phyloP scores from a whole-genome alignment of 2,329 filamentous ascomycete genomes.

The Aspergillus fructus region DNA sequence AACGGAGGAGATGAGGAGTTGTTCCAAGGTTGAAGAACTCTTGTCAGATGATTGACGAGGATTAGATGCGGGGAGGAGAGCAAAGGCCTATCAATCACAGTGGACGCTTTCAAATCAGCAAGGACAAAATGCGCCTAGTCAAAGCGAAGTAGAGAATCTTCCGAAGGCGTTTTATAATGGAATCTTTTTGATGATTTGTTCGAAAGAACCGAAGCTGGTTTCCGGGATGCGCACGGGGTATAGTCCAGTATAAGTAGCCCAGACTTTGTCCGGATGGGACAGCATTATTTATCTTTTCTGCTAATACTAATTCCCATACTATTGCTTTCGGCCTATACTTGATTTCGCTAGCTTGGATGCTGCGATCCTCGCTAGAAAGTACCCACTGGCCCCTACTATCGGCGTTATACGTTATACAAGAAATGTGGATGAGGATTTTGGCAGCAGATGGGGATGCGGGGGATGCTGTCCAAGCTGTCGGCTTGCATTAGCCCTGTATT shows the following conservation, averaged over 20 bases:
- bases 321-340: background rate
- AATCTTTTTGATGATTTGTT: background rate
- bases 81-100: background rate
- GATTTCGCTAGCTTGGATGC: background rate
- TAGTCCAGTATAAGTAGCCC: background rate
- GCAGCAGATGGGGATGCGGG: slow-evolving; percentile 8
- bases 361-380: slow-evolving; percentile 12
- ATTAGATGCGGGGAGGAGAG: slow-evolving; percentile 6
- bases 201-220: slow-evolving; percentile 5
- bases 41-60: slow-evolving; percentile 11
- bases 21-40: background rate
- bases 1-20: background rate
- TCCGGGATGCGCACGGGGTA: background rate
- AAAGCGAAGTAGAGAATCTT: background rate
- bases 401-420: background rate
- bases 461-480: slow-evolving; percentile 5
- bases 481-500: slow-evolving; percentile 2
- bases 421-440: slow-evolving; percentile 1
- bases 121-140: background rate
- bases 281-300: background rate
- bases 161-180: slow-evolving; percentile 2
- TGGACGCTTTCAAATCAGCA: background rate
- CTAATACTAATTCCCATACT: background rate
- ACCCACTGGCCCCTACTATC: background rate
- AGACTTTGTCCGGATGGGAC: background rate